phyloP scores from a whole-genome alignment of 1,139 yeast genomes.

The Suzukiozyma palmioleophila region DNA sequence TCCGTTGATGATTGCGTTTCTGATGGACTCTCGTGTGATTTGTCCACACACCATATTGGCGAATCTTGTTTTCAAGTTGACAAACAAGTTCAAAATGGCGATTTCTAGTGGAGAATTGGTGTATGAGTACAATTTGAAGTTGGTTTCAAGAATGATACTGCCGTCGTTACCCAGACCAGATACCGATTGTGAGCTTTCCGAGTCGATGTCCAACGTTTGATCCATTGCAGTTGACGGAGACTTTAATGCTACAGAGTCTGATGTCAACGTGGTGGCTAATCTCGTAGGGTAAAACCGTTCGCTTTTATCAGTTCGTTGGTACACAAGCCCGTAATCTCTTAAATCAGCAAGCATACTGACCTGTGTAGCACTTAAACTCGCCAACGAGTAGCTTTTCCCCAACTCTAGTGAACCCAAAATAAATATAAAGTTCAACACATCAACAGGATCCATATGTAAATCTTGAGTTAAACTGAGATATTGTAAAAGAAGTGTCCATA shows the following conservation, averaged over 20 bases:
- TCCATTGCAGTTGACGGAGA: constrained; percentile 69
- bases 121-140: constrained; percentile 88
- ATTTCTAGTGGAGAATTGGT: constrained; percentile 94
- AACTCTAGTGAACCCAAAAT: constrained; percentile 89
- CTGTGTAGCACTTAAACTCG: constrained; percentile 76
- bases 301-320: constrained; percentile 61
- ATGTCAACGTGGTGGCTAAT: constrained; percentile 83
- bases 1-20: constrained; percentile 81
- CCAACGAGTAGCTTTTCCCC: constrained; percentile 78
- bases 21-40: constrained; percentile 84
- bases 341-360: constrained; percentile 83
- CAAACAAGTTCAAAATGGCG: constrained; percentile 85
- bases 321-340: constrained; percentile 87
- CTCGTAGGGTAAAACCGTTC: constrained; percentile 84
- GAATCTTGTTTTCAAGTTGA: constrained; percentile 78
- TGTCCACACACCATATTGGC: constrained; percentile 92
- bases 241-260: constrained; percentile 69
- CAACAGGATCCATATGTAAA: constrained; percentile 91
- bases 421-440: constrained; percentile 87
- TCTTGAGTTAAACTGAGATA: constrained; percentile 82
- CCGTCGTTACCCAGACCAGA: constrained; percentile 39
- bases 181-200: constrained; percentile 18
- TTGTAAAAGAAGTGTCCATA: constrained; percentile 87
- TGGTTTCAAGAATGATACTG: constrained; percentile 84
- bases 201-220: constrained; percentile 43